Conservation (phyloP, 352 stramenopile species). For the Phytophthora cajani region DNA sequence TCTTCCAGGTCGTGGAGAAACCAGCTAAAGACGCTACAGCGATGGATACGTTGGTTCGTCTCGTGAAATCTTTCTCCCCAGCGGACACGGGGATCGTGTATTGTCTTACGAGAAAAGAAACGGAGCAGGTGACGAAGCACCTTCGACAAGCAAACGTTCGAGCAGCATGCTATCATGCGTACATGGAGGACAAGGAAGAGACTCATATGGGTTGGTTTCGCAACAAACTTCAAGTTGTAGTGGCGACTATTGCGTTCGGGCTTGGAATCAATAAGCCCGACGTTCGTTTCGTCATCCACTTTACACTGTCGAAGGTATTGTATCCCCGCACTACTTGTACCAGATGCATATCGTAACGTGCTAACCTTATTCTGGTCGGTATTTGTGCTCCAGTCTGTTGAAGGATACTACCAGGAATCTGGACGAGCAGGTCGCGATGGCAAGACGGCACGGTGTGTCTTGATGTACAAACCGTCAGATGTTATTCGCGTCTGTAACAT, state of each 20-base stretch:
- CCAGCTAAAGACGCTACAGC: constrained; percentile 53
- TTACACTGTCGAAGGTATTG: constrained; percentile 77
- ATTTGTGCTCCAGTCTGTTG: constrained; percentile 78
- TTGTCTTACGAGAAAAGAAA: constrained; percentile 92
- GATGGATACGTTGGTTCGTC: constrained; percentile 71
- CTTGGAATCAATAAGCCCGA: constrained; percentile 95
- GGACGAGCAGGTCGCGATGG: constrained; percentile 96
- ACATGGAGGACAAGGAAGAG: constrained; percentile 69
- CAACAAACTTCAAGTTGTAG: constrained; percentile 84
- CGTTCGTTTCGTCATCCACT: constrained; percentile 93
- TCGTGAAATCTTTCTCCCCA: constrained; percentile 72
- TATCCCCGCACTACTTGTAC: constrained; percentile 6
- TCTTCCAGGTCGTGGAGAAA: constrained; percentile 49
- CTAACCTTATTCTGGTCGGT: constrained; percentile 2
- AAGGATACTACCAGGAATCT: constrained; percentile 98
- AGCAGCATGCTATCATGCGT: constrained; percentile 91
- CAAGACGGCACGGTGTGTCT: constrained; percentile 79
- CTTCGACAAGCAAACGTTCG: constrained; percentile 77
- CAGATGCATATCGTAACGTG: not conserved
- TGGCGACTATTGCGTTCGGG: constrained; percentile 95
- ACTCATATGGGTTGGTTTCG: constrained; percentile 67
- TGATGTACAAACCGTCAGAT: constrained; percentile 87
- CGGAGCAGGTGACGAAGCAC: constrained; percentile 83
- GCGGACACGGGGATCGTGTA: constrained; percentile 92
- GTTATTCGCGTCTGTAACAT: constrained; percentile 77